phyloP scores from a whole-genome alignment of 139 green algal species.

The Chlorella sp. region DNA sequence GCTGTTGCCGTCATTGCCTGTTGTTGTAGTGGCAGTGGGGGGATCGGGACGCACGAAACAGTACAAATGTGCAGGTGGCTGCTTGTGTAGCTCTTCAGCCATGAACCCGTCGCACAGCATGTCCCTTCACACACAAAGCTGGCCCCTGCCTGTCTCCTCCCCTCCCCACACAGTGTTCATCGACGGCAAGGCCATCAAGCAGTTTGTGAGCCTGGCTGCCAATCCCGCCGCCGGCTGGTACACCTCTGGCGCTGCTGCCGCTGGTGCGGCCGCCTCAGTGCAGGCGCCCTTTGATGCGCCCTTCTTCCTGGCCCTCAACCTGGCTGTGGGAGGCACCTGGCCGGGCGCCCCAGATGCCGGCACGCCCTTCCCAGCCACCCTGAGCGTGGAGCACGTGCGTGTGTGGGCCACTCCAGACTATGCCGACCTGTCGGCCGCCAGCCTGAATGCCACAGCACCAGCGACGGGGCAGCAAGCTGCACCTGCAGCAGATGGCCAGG shows the following conservation, averaged over 20 bases:
- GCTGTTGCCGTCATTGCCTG: too few species aligned
- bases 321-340: conserved; percentile 32
- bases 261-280: not conserved
- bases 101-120: too few species aligned
- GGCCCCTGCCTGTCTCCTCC: not conserved
- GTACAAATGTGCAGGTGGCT: too few species aligned
- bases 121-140: too few species aligned
- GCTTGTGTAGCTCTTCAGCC: too few species aligned
- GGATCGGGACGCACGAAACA: too few species aligned
- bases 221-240: not conserved
- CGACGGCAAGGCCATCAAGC: not conserved
- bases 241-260: not conserved
- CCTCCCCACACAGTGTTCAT: not conserved
- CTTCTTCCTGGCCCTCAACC: not conserved
- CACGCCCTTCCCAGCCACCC: conserved; percentile 29
- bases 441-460: not conserved
- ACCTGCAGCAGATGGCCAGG: too few species aligned
- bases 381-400: conserved; percentile 6
- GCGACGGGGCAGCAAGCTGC: too few species aligned
- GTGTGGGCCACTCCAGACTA: not conserved
- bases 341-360: not conserved
- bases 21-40: too few species aligned
- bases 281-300: conserved; percentile 7
- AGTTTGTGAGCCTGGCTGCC: not conserved
- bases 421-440: not conserved